phyloP scores from a whole-genome alignment of 805 yeast genomes.

The Tetrapisispora fleetii region DNA sequence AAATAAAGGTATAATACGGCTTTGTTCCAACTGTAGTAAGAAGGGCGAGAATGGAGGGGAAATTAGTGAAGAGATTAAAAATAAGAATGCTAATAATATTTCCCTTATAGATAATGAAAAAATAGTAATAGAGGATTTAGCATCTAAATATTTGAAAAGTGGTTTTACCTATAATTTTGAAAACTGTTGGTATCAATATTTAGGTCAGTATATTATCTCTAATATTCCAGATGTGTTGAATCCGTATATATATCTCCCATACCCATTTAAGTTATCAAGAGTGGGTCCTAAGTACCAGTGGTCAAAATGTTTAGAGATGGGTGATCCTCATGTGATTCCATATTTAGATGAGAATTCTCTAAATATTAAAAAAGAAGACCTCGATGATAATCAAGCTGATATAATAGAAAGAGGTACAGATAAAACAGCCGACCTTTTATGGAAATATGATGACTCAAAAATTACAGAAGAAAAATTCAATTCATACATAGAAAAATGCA shows the following conservation, averaged over 20 bases:
- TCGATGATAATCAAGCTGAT: slow-evolving; percentile 1
- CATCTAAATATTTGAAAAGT: slow-evolving; percentile 9
- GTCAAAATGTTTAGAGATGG: slow-evolving; percentile 14
- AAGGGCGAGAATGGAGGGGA: slow-evolving; percentile 35
- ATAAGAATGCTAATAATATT: background rate
- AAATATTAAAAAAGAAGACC: background rate
- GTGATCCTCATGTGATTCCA: slow-evolving; percentile 7
- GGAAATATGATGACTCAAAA: slow-evolving; percentile 40
- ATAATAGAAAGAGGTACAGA: slow-evolving; percentile 6
- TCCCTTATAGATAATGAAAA: slow-evolving; percentile 4
- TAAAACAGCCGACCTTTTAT: slow-evolving; percentile 33
- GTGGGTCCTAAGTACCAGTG: slow-evolving; percentile 24
- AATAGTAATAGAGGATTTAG: slow-evolving; percentile 9
- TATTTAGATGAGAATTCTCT: background rate
- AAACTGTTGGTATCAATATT: slow-evolving; percentile 25
- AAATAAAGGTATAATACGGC: slow-evolving; percentile 82
- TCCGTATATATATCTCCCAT: slow-evolving; percentile 15
- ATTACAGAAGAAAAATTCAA: slow-evolving; percentile 33
- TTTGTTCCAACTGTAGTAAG: slow-evolving; percentile 71
- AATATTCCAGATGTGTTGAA: slow-evolving; percentile 15
- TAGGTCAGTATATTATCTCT: slow-evolving; percentile 19
- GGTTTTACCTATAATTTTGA: slow-evolving; percentile 6
- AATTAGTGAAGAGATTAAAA: background rate
- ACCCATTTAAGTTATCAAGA: slow-evolving; percentile 21
- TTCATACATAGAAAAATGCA: slow-evolving; percentile 44